Evolutionary conservation across 352 stramenopile genomes (phyloP).

Genomic region (Chrysophaeum taylorii): DNA sequence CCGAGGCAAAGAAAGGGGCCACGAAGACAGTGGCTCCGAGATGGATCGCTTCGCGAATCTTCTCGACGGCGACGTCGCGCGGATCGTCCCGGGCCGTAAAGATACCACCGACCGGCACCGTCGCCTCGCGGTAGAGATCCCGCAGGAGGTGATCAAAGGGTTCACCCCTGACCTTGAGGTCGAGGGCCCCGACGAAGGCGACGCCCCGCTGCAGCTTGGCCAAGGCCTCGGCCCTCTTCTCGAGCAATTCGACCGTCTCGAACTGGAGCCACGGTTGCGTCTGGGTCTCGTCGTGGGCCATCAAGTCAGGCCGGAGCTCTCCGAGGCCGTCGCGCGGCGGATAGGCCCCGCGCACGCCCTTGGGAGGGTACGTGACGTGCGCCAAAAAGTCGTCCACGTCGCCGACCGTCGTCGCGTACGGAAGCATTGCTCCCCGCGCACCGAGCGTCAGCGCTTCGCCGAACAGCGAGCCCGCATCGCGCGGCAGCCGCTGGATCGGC

Average conservation of each 20-base stretch:
- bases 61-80: background rate
- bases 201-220: background rate
- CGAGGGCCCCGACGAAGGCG: slow-evolving; percentile 3
- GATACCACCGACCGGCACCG: background rate
- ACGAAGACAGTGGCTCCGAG: background rate
- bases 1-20: background rate
- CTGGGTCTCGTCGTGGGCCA: background rate
- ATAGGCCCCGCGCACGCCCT: background rate
- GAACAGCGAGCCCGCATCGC: background rate
- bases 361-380: background rate
- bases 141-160: background rate
- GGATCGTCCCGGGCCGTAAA: background rate
- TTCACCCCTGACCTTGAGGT: background rate
- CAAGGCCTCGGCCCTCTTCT: background rate
- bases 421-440: background rate
- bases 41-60: background rate
- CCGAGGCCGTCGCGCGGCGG: background rate
- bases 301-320: background rate
- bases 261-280: background rate
- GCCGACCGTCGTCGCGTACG: background rate
- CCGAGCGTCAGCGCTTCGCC: background rate
- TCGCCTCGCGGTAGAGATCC: background rate
- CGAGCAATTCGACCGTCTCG: background rate
- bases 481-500: background rate
- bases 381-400: background rate